Percentiles rank a stretch among this genome's conserved stretches.
Evolutionary conservation across 495 filamentous ascomycete genomes (phyloP).

Genomic region (Echria macrotheca): DNA sequence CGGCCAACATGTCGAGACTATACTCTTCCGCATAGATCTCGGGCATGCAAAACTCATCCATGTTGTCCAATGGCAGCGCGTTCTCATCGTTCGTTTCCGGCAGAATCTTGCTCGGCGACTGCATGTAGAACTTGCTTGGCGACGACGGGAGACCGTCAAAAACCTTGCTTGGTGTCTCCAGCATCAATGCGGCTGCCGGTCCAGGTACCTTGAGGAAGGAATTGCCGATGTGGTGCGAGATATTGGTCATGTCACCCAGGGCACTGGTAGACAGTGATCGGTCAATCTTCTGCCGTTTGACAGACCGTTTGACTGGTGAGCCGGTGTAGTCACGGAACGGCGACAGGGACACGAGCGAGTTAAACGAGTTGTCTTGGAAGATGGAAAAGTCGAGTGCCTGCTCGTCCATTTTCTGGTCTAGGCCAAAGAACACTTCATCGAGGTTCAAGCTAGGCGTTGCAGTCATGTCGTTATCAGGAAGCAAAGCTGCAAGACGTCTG

Average conservation of each 20-base stretch:
- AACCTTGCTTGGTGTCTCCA: conserved; percentile 50
- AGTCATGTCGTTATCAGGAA: conserved; percentile 41
- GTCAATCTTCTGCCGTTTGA: conserved; percentile 57
- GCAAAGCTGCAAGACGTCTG: conserved; percentile 60
- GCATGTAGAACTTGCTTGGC: conserved; percentile 51
- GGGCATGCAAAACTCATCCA: conserved; percentile 49
- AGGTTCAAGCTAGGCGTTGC: conserved; percentile 68
- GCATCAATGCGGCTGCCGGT: conserved; percentile 35
- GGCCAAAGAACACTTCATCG: conserved; percentile 39
- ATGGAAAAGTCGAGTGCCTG: conserved; percentile 61
- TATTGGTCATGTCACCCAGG: conserved; percentile 61
- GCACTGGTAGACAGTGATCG: conserved; percentile 53
- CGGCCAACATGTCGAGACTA: conserved; percentile 83
- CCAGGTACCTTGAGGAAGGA: conserved; percentile 41
- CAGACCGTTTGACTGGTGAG: conserved; percentile 72
- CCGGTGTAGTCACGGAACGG: conserved; percentile 36
- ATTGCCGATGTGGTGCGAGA: conserved; percentile 46
- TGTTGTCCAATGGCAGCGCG: conserved; percentile 34
- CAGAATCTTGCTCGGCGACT: conserved; percentile 43
- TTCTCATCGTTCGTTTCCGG: conserved; percentile 38
- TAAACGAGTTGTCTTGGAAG: conserved; percentile 57
- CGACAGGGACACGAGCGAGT: conserved; percentile 33
- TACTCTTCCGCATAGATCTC: conserved; percentile 57
- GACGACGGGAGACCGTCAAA: conserved; percentile 45
- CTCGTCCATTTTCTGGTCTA: conserved; percentile 44